phyloP scores from a whole-genome alignment of 768 basidiomycete species.

The Sporobolomyces roseus region DNA sequence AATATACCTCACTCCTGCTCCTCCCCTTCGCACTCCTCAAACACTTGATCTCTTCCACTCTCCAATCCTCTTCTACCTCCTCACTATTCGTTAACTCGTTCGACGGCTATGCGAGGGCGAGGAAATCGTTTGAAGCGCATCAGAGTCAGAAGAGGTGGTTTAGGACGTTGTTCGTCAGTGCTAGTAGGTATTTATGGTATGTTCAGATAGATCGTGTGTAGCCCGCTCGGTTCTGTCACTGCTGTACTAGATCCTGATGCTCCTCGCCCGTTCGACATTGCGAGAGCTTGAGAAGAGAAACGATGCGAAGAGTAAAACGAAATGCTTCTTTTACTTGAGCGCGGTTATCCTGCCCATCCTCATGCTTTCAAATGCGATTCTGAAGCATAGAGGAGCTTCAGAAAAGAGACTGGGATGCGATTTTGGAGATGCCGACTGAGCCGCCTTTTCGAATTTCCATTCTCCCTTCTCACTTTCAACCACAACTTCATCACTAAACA shows the following conservation, averaged over 20 bases:
- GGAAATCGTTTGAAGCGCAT: slow-evolving; percentile 49
- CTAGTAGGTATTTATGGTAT: slow-evolving; percentile 51
- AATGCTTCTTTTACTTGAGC: too few relatives aligned
- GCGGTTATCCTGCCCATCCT: too few relatives aligned
- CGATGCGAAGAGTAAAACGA: too few relatives aligned
- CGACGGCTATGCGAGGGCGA: slow-evolving; percentile 40
- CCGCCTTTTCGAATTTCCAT: neutral
- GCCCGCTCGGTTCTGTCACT: too few relatives aligned
- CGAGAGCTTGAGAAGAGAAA: too few relatives aligned
- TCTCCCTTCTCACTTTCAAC: neutral
- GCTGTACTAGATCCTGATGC: too few relatives aligned
- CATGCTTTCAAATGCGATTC: too few relatives aligned
- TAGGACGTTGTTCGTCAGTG: slow-evolving; percentile 48
- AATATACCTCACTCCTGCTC: slow-evolving; percentile 37
- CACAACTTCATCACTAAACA: neutral
- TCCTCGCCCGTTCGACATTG: too few relatives aligned
- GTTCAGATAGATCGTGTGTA: slow-evolving; percentile 44
- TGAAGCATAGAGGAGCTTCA: too few relatives aligned
- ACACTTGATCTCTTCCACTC: neutral
- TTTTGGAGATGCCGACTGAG: too few relatives aligned
- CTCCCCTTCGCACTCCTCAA: slow-evolving; percentile 25
- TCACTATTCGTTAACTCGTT: slow-evolving; percentile 39
- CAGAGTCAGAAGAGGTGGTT: slow-evolving; percentile 50
- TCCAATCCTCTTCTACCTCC: neutral
- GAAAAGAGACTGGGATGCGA: too few relatives aligned